Evolutionary conservation across 345 rosid species (phyloP).

Genomic region (Populus nigra): DNA sequence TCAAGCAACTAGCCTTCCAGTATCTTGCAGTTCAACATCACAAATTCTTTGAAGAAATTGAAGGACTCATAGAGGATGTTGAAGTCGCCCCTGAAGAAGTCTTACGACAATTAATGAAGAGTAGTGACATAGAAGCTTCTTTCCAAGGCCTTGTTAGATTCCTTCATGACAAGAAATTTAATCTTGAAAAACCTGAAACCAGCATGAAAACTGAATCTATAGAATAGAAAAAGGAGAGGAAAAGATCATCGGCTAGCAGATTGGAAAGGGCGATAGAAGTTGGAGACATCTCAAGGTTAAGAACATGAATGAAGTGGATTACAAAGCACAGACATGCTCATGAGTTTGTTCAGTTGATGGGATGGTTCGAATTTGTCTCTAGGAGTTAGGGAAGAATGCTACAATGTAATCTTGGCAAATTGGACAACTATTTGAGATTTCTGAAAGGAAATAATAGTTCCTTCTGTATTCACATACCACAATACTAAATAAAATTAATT

Average conservation of each 20-base stretch:
- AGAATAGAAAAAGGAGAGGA: not conserved
- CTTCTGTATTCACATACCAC: no score
- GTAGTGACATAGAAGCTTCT: not conserved
- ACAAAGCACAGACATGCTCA: no score
- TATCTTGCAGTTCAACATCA: not conserved
- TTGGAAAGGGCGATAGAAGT: no score
- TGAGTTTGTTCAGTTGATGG: no score
- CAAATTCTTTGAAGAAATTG: not conserved
- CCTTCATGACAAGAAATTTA: not conserved
- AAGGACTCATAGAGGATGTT: not conserved
- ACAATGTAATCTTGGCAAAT: no score
- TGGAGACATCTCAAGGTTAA: not conserved
- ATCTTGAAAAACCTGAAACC: not conserved
- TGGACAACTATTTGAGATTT: no score
- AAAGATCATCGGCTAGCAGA: not conserved
- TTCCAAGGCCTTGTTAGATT: not conserved
- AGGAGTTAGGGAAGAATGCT: no score
- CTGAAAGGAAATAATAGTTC: no score
- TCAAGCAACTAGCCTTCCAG: not conserved
- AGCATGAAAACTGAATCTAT: not conserved
- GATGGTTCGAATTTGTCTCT: no score
- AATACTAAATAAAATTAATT: no score
- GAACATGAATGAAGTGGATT: no score
- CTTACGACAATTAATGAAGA: not conserved
- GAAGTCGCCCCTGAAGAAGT: not conserved